phyloP scores from a whole-genome alignment of 306 rosid genomes.

The Sesbania bispinosa region DNA sequence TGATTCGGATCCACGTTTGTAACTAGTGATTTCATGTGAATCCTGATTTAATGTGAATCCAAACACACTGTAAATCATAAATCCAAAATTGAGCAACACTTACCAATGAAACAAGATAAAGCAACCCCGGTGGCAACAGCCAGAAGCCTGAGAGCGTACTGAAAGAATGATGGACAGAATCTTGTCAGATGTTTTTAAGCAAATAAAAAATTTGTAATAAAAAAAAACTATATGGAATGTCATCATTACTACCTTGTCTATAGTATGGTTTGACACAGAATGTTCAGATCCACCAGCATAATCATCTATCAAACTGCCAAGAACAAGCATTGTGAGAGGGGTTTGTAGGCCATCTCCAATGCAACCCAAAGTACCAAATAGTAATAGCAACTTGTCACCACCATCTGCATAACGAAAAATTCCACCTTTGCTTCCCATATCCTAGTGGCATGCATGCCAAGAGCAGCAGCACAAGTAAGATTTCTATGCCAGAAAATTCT shows the following conservation, averaged over 20 bases:
- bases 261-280: slow-evolving; percentile 27
- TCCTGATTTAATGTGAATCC: too few relatives aligned
- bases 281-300: slow-evolving; percentile 40
- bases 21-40: too few relatives aligned
- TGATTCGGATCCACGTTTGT: too few relatives aligned
- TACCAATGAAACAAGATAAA: slow-evolving; percentile 60
- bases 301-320: slow-evolving; percentile 61
- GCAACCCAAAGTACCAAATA: slow-evolving; percentile 71
- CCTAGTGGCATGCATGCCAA: background rate
- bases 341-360: slow-evolving; percentile 78
- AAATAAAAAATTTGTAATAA: background rate
- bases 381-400: slow-evolving; percentile 51
- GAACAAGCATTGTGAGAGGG: slow-evolving; percentile 66
- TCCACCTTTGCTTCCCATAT: slow-evolving; percentile 50
- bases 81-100: background rate
- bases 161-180: slow-evolving; percentile 15
- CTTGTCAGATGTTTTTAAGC: background rate
- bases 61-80: background rate
- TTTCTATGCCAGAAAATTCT: background rate
- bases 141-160: slow-evolving; percentile 59
- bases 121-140: slow-evolving; percentile 62
- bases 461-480: background rate
- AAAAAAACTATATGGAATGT: background rate
- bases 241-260: slow-evolving; percentile 46
- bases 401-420: slow-evolving; percentile 60